Evolutionary conservation across 2,329 filamentous ascomycete species (phyloP).

Genomic region (Tympanopsis confertula): DNA sequence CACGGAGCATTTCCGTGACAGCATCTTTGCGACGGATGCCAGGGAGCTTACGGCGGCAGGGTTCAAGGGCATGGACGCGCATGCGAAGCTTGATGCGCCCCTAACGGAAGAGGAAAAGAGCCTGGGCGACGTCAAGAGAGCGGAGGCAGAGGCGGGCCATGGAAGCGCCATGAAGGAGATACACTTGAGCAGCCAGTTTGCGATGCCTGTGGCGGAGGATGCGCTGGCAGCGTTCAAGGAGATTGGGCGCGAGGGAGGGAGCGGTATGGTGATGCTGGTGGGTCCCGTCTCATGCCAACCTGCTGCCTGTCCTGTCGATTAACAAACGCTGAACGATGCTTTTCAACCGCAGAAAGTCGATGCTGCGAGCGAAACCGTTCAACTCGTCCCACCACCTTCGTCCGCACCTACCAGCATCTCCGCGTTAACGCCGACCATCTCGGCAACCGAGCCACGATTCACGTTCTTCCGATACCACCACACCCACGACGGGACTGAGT

Average conservation of each 20-base stretch:
- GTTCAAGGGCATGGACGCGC: constrained; percentile 62
- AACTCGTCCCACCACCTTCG: constrained; percentile 44
- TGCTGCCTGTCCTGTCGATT: background rate
- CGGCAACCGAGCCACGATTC: constrained; percentile 60
- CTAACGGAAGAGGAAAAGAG: constrained; percentile 69
- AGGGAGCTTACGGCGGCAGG: constrained; percentile 59
- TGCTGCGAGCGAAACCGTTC: constrained; percentile 54
- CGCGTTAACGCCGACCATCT: constrained; percentile 49
- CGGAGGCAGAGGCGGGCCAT: constrained; percentile 62
- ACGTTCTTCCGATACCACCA: constrained; percentile 64
- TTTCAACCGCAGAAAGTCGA: constrained; percentile 52
- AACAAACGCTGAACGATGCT: constrained; percentile 1
- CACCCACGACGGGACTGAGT: constrained; percentile 36
- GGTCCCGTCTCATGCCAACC: constrained; percentile 12
- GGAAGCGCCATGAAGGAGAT: constrained; percentile 52
- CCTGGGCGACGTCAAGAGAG: constrained; percentile 61
- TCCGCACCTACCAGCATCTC: constrained; percentile 38
- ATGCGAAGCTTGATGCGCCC: constrained; percentile 52
- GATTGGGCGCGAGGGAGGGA: constrained; percentile 37
- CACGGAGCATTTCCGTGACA: constrained; percentile 67
- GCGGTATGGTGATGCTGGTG: constrained; percentile 54
- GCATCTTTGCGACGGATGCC: constrained; percentile 58
- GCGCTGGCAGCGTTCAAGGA: constrained; percentile 52
- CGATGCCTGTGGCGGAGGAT: constrained; percentile 48
- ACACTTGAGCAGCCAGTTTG: constrained; percentile 42